These are phyloP conservation scores for Phytophthora cryptogea DNA, from an alignment of 352 stramenopile genomes.

Conservation along the genomic window DNA sequence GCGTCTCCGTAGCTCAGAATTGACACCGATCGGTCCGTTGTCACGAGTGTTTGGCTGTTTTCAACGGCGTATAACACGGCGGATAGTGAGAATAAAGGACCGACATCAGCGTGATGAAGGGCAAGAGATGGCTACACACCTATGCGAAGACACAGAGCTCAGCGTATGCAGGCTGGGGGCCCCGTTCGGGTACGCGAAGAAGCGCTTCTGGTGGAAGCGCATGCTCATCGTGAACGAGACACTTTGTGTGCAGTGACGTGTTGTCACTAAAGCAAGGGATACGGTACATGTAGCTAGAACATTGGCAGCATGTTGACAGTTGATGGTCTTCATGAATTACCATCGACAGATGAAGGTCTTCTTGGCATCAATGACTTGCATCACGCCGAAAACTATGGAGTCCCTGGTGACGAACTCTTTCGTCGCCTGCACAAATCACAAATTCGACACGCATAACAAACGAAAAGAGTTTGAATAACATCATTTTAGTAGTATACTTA, in stretches of 20 bases:
- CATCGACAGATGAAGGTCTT: no score
- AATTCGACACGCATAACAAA: not conserved
- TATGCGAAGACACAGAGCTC: conserved; percentile 34
- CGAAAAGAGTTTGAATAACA: conserved; percentile 21
- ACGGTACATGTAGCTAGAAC: no score
- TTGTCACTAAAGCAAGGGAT: conserved; percentile 19
- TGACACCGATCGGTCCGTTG: conserved; percentile 64
- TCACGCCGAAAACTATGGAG: no score
- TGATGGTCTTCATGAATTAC: no score
- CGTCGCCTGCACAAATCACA: no score
- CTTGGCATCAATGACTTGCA: no score
- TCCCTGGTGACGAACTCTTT: no score
- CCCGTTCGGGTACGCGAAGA: conserved; percentile 65
- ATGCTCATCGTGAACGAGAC: conserved; percentile 15
- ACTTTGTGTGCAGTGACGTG: no score
- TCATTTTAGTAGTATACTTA: conserved; percentile 20
- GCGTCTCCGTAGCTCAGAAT: conserved; percentile 41
- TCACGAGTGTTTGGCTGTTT: conserved; percentile 64
- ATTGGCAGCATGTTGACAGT: no score
- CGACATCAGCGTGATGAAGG: not conserved
- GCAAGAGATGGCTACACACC: conserved; percentile 20
- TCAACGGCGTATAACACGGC: not conserved
- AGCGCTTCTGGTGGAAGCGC: conserved; percentile 61
- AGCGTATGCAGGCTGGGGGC: conserved; percentile 67
- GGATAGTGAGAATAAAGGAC: not conserved